A percentile compares a stretch with the other conserved stretches of the same genome.
Conservation (phyloP, 2,329 filamentous ascomycete species). For the Lasiodiplodia sp. region DNA sequence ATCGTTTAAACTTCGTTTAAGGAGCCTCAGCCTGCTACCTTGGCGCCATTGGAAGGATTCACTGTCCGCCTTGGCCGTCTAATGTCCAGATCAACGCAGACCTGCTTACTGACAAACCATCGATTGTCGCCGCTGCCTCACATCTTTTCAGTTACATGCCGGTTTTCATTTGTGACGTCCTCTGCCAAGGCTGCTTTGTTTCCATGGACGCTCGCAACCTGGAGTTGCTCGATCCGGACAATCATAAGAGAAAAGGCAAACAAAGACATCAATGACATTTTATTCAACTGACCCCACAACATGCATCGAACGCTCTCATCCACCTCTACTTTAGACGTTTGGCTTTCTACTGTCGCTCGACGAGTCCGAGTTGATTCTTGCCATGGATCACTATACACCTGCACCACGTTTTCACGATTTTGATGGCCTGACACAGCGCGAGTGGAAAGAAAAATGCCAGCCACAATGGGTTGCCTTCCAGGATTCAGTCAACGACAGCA, state of each 20-base stretch:
- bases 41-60: constrained; percentile 6
- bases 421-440: not conserved
- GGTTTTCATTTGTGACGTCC: not conserved
- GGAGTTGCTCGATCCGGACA: constrained; percentile 7
- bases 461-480: constrained; percentile 42
- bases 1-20: not conserved
- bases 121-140: not conserved
- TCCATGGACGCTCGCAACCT: constrained; percentile 7
- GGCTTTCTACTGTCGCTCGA: not conserved
- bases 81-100: not conserved
- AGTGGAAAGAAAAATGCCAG: constrained; percentile 12
- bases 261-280: constrained; percentile 7
- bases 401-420: constrained; percentile 19
- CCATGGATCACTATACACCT: not conserved
- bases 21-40: not conserved
- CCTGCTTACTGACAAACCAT: not conserved
- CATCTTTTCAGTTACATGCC: not conserved
- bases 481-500: constrained; percentile 42
- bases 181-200: constrained; percentile 8
- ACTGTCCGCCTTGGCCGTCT: constrained; percentile 2
- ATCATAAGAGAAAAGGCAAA: constrained; percentile 9
- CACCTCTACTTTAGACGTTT: not conserved
- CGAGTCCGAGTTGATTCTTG: not conserved
- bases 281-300: constrained; percentile 2
- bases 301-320: not conserved